Base-by-base conservation (phyloP, 1,284 basidiomycete species). In the Apiotrichum siamense region DNA sequence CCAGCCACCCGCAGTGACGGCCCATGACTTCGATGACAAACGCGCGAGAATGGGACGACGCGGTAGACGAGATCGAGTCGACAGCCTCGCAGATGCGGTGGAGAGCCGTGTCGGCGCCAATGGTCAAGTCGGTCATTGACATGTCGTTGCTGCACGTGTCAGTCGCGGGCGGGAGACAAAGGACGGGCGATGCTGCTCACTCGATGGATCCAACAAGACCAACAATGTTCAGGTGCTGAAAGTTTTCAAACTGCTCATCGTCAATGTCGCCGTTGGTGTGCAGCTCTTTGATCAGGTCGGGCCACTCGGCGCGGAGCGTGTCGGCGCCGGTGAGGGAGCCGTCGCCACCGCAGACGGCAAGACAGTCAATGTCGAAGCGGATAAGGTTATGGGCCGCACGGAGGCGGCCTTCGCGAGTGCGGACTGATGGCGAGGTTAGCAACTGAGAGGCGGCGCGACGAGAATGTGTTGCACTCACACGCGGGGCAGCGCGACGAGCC, bases 11-110 rank as follows among this genome's bases (percentile, higher is more conserved):
- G 70, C 96, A 98, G 69, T 97, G 89, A 43, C 94, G 79, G 23
- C 96, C 96, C 96, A 98, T 99, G 56, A 98, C 94, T 70, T 98
- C 96, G 31, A 99, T 81, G 42, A 98, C 94, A 73, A 99, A 99
- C 0, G 96, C 96, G 59, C 96, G 83, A 13, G 91, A 96, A 74
- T 99, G 94, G 47, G 90, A 94, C 52, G 83, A 83, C 12, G 94
- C 94, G 1, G 94, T 98, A 7, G 92, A 94, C 60, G 93, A 94
- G 75, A 99, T 97, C 58, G 91, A 93, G 73, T 99, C 94, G 70
- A 99, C 88, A n/a, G 92, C 83, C 74, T 98, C 96, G 73, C 93
- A 97, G 54, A 98, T 97, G 38, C 96, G 83, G 64, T 94, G 89
- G 31, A 98, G 78, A 12, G 96, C 94, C 0, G 94, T 98, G 0